A percentile compares a stretch with the other conserved stretches of the same genome.
Conservation (phyloP, 208 protist species). For the Lotmaria passim region DNA sequence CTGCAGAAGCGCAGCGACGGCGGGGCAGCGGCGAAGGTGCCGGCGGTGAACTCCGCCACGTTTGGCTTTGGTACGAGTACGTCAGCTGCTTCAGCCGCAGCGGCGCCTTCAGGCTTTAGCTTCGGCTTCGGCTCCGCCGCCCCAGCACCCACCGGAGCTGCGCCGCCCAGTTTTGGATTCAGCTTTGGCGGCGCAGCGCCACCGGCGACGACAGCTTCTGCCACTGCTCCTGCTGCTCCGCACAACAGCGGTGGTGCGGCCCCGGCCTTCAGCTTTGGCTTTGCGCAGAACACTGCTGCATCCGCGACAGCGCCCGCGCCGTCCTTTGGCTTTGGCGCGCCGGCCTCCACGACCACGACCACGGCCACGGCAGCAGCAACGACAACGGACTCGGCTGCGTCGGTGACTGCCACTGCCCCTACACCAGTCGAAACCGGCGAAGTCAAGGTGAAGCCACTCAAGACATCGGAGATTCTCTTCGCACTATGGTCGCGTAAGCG, state of each 20-base stretch:
- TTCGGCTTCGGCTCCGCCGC: conserved; percentile 32
- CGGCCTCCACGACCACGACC: too few species aligned
- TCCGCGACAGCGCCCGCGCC: conserved; percentile 2
- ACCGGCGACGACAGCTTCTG: too few species aligned
- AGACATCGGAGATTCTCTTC: conserved; percentile 77
- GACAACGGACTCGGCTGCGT: not conserved
- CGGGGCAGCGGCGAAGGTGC: not conserved
- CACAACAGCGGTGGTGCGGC: not conserved
- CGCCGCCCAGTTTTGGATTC: conserved; percentile 38
- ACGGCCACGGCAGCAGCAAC: conserved; percentile 9
- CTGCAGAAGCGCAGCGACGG: conserved; percentile 55
- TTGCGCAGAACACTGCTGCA: conserved; percentile 16
- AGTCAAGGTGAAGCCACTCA: conserved; percentile 49
- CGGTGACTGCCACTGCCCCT: not conserved
- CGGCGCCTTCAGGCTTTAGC: conserved; percentile 26
- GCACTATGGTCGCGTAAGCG: conserved; percentile 74
- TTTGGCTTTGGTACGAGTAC: conserved; percentile 46
- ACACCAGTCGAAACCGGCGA: conserved; percentile 14
- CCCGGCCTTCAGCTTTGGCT: conserved; percentile 34
- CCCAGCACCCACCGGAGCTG: conserved; percentile 5
- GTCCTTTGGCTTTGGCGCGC: conserved; percentile 37
- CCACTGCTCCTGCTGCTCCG: conserved; percentile 1
- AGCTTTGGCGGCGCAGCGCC: conserved; percentile 22
- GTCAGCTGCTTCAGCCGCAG: not conserved
- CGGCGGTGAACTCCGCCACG: conserved; percentile 21